Evolutionary conservation across 148 eudicot species (phyloP).

Genomic region (Spergularia marina): DNA sequence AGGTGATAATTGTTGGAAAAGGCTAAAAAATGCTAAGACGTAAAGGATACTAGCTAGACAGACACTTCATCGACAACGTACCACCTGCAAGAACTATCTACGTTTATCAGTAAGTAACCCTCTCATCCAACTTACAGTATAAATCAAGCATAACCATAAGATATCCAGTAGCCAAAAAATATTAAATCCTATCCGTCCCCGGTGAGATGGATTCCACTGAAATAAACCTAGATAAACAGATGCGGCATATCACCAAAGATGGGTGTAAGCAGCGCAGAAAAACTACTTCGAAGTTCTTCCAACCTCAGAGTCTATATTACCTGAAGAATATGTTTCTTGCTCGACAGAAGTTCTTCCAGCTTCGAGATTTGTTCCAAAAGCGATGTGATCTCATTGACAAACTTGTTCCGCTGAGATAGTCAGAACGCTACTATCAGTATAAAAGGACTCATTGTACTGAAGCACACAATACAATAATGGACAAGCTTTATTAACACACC

Average conservation of each 20-base stretch:
- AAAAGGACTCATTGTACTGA: background rate
- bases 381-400: constrained; percentile 64
- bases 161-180: background rate
- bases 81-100: background rate
- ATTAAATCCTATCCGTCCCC: background rate
- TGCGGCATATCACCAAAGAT: background rate
- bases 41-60: background rate
- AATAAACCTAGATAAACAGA: background rate
- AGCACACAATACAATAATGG: background rate
- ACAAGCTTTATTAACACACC: constrained; percentile 36
- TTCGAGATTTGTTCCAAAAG: constrained; percentile 69
- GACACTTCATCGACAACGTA: background rate
- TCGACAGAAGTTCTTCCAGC: constrained; percentile 76
- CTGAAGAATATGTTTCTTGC: constrained; percentile 80
- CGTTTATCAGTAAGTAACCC: background rate
- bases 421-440: constrained; percentile 2
- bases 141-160: background rate
- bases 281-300: background rate
- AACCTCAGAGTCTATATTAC: constrained; percentile 31
- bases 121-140: background rate
- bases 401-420: constrained; percentile 67
- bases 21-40: background rate
- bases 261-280: background rate
- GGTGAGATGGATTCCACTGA: background rate
- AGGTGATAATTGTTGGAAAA: background rate